phyloP scores from a whole-genome alignment of 2,329 filamentous ascomycete genomes.

The Ophiostoma sp. region DNA sequence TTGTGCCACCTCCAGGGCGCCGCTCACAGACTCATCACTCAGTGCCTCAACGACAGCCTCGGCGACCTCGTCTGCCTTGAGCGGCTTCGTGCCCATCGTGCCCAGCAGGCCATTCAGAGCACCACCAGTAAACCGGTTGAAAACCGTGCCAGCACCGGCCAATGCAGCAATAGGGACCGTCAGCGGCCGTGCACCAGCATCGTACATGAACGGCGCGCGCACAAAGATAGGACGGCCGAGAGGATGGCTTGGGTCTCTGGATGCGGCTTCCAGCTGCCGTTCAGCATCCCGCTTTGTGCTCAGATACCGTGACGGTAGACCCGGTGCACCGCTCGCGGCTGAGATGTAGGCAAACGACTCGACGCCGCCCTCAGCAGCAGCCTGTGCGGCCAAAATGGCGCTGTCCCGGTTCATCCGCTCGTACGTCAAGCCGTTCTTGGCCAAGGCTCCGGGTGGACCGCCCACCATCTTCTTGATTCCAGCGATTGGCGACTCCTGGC shows the following conservation, averaged over 20 bases:
- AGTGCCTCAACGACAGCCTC: conserved; percentile 89
- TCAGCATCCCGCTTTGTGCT: conserved; percentile 91
- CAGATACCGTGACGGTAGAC: conserved; percentile 84
- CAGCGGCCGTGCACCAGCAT: conserved; percentile 71
- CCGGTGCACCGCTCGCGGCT: conserved; percentile 79
- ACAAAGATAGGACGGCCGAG: conserved; percentile 71
- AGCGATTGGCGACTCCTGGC: conserved; percentile 76
- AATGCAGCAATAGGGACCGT: conserved; percentile 83
- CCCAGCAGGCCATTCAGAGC: conserved; percentile 76
- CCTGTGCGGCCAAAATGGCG: conserved; percentile 79
- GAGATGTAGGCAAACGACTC: conserved; percentile 83
- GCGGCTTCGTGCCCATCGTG: conserved; percentile 77
- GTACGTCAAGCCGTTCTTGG: conserved; percentile 66
- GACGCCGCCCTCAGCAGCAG: conserved; percentile 65
- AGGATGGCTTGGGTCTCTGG: conserved; percentile 65
- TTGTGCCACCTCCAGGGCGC: conserved; percentile 73
- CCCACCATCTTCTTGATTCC: conserved; percentile 77
- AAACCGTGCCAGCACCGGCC: conserved; percentile 69
- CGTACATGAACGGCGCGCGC: conserved; percentile 86
- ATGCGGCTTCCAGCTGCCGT: conserved; percentile 37
- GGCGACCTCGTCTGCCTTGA: conserved; percentile 83
- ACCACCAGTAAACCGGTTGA: conserved; percentile 77
- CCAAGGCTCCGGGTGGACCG: conserved; percentile 46
- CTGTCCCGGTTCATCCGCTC: conserved; percentile 95
- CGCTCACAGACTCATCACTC: conserved; percentile 68